These are phyloP conservation scores for Psilocybe cyanescens DNA, from an alignment of 768 basidiomycete species.

Conservation along the genomic window DNA sequence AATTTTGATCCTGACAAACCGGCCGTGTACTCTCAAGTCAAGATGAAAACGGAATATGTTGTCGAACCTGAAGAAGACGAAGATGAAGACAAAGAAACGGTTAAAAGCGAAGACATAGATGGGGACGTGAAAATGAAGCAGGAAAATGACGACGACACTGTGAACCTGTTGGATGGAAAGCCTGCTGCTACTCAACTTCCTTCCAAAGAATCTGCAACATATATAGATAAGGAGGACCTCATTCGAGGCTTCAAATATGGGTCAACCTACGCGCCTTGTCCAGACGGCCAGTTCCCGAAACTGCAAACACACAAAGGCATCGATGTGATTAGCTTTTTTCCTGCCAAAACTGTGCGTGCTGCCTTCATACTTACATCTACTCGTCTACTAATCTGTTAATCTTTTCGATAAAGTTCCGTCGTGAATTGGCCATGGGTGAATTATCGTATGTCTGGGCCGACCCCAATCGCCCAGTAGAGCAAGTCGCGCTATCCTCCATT, in stretches of 20 bases:
- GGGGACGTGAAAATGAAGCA: constrained; percentile 36
- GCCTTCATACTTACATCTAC: neutral
- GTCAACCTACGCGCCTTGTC: constrained; percentile 83
- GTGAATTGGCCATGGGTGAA: constrained; percentile 84
- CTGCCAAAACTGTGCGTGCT: constrained; percentile 57
- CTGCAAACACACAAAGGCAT: constrained; percentile 83
- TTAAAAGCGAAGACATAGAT: constrained; percentile 43
- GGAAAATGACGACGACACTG: constrained; percentile 40
- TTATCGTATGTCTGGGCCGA: constrained; percentile 87
- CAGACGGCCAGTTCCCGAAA: constrained; percentile 80
- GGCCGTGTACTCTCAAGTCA: constrained; percentile 43
- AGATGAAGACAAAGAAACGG: constrained; percentile 37
- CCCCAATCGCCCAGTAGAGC: constrained; percentile 62
- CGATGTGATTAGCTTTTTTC: constrained; percentile 87
- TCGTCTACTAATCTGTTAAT: neutral
- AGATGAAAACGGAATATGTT: constrained; percentile 59
- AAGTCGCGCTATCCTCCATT: constrained; percentile 87
- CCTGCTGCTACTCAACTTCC: neutral
- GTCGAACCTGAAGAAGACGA: constrained; percentile 47
- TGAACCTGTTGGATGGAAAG: constrained; percentile 29
- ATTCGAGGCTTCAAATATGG: constrained; percentile 89
- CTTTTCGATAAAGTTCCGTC: constrained; percentile 62
- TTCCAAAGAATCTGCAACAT: neutral
- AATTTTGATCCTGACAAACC: constrained; percentile 21
- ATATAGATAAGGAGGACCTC: constrained; percentile 76